Percentiles rank a stretch among this genome's conserved stretches.
phyloP scores from a whole-genome alignment of 2,329 filamentous ascomycete genomes.

The Periconia macrospinosa region DNA sequence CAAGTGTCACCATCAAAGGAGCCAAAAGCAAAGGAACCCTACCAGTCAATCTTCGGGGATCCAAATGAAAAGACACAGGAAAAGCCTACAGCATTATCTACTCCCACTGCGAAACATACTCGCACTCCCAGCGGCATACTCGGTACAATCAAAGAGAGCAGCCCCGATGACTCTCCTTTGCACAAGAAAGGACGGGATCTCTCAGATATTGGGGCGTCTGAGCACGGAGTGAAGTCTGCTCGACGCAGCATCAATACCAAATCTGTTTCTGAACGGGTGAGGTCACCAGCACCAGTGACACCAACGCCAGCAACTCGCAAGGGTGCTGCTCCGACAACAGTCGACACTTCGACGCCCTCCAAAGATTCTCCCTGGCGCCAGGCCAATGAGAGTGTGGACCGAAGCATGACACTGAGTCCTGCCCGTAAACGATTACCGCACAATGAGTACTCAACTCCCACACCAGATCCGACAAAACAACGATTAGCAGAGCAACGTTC shows the following conservation, averaged over 20 bases:
- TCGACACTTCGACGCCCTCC: conserved; percentile 23
- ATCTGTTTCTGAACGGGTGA: conserved; percentile 39
- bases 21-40: conserved; percentile 20
- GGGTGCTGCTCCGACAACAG: conserved; percentile 25
- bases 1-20: conserved; percentile 12
- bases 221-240: conserved; percentile 46
- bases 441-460: conserved; percentile 39
- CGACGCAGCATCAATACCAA: conserved; percentile 30
- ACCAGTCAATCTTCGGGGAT: conserved; percentile 39
- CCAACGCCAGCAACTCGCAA: conserved; percentile 32
- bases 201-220: conserved; percentile 47
- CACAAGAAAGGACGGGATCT: conserved; percentile 47
- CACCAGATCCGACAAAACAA: conserved; percentile 39
- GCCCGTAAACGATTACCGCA: conserved; percentile 32
- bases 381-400: conserved; percentile 50
- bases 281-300: conserved; percentile 33
- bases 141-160: conserved; percentile 56
- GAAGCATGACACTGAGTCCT: conserved; percentile 41
- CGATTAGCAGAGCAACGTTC: conserved; percentile 39
- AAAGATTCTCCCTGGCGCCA: conserved; percentile 45
- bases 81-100: conserved; percentile 16
- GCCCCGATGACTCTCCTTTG: conserved; percentile 45
- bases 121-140: conserved; percentile 43
- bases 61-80: conserved; percentile 28
- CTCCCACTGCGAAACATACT: conserved; percentile 27